These are phyloP conservation scores for Diddensiella transvaalensis DNA, from an alignment of 805 yeast genomes.

Conservation along the genomic window DNA sequence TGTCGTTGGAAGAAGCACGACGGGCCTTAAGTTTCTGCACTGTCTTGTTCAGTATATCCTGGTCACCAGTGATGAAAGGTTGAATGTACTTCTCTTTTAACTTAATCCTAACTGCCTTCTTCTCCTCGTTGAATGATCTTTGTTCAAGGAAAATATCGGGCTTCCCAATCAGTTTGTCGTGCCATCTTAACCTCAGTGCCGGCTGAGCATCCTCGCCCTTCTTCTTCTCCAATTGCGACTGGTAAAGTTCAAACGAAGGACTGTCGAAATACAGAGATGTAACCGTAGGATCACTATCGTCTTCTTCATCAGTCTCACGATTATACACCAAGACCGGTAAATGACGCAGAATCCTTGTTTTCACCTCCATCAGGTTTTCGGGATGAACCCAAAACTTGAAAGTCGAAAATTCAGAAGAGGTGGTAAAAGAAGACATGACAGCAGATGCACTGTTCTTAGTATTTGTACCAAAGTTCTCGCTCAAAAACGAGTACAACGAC, in stretches of 20 bases:
- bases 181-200: conserved; percentile 84
- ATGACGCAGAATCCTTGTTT: conserved; percentile 89
- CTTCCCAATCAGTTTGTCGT: conserved; percentile 70
- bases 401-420: conserved; percentile 43
- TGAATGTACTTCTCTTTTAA: conserved; percentile 81
- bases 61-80: conserved; percentile 58
- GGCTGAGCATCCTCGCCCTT: conserved; percentile 50
- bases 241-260: conserved; percentile 75
- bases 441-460: conserved; percentile 37
- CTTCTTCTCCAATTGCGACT: conserved; percentile 70
- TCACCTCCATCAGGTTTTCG: conserved; percentile 96
- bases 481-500: conserved; percentile 70
- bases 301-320: conserved; percentile 37
- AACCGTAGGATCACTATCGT: conserved; percentile 68
- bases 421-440: conserved; percentile 31
- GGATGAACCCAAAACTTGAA: conserved; percentile 95
- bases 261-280: conserved; percentile 88
- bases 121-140: conserved; percentile 57
- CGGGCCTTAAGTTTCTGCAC: conserved; percentile 60
- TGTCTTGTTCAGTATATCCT: conserved; percentile 45
- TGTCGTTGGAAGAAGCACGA: conserved; percentile 49
- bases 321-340: conserved; percentile 84
- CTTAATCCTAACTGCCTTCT: conserved; percentile 56
- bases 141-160: conserved; percentile 81
- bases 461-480: conserved; percentile 58